A percentile compares a stretch with the other conserved stretches of the same genome.
Evolutionary conservation across 441 rosid species (phyloP).

Genomic region (Euphorbia schlechtendalii): DNA sequence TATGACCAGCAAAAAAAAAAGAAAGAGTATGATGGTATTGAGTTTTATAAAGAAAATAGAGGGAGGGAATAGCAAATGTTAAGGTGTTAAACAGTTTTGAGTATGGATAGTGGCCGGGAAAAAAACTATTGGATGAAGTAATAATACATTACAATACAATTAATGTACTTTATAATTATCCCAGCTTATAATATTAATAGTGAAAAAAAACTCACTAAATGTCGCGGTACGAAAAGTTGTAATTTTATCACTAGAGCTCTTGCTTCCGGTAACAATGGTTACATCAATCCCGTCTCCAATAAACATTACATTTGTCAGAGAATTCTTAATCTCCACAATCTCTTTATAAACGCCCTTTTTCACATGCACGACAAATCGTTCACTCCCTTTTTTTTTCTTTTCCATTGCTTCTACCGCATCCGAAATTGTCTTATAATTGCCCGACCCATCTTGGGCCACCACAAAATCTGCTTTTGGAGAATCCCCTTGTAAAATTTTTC

Average conservation of each 20-base stretch:
- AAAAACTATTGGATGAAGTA: no score
- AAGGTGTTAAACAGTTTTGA: no score
- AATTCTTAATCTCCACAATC: conserved; percentile 58
- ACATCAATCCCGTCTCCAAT: conserved; percentile 75
- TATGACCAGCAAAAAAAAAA: no score
- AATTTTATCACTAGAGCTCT: conserved; percentile 56
- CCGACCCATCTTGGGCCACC: no score
- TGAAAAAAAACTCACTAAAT: conserved; percentile 41
- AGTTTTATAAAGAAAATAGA: no score
- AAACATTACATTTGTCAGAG: conserved; percentile 68
- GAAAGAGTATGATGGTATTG: no score
- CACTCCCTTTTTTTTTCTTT: conserved; percentile 31
- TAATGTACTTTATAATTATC: no score
- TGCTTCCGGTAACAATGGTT: conserved; percentile 58
- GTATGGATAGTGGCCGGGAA: no score
- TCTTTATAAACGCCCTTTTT: conserved; percentile 72
- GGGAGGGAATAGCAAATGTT: no score
- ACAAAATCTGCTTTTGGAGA: conserved; percentile 35
- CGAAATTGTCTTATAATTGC: conserved; percentile 59
- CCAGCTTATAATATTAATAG: no score
- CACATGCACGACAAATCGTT: conserved; percentile 54
- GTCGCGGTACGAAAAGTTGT: conserved; percentile 81
- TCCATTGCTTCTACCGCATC: conserved; percentile 56
- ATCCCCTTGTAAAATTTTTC: conserved; percentile 39
- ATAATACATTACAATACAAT: no score